A percentile compares a stretch with the other conserved stretches of the same genome.
phyloP scores from a whole-genome alignment of 108 stramenopile species.

The Nitzschia inconspicua region DNA sequence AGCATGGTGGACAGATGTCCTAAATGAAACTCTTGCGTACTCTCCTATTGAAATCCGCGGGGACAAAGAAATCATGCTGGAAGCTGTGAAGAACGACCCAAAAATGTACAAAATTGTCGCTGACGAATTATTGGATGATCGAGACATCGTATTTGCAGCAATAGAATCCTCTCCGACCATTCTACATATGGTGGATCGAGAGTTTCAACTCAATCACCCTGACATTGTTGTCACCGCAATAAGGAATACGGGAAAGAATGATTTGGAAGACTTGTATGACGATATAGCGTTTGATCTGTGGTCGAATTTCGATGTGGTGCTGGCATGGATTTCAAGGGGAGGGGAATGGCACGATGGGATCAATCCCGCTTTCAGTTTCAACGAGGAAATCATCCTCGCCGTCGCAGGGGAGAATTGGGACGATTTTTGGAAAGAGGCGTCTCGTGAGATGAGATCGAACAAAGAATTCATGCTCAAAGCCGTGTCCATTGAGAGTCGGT shows the following conservation, averaged over 20 bases:
- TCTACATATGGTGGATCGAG: not conserved
- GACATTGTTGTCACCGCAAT: constrained; percentile 15
- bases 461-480: constrained; percentile 29
- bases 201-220: constrained; percentile 17
- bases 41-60: constrained; percentile 8
- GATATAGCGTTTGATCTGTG: constrained; percentile 15
- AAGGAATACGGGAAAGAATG: not conserved
- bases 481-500: constrained; percentile 17
- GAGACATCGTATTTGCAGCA: constrained; percentile 37
- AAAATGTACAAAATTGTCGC: constrained; percentile 25
- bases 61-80: constrained; percentile 39
- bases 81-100: constrained; percentile 14
- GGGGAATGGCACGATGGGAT: constrained; percentile 24
- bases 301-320: constrained; percentile 13
- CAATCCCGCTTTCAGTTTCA: constrained; percentile 13
- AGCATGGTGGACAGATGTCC: not conserved
- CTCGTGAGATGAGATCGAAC: constrained; percentile 16
- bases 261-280: constrained; percentile 10
- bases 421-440: constrained; percentile 24
- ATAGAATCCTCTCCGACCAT: not conserved
- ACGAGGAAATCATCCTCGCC: constrained; percentile 17
- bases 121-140: constrained; percentile 18
- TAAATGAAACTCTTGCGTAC: constrained; percentile 8
- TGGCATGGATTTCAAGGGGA: constrained; percentile 17
- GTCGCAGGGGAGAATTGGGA: constrained; percentile 20